Percentiles rank a stretch among this genome's conserved stretches.
Evolutionary conservation across 2,329 filamentous ascomycete species (phyloP).

Genomic region (Capronia americana): DNA sequence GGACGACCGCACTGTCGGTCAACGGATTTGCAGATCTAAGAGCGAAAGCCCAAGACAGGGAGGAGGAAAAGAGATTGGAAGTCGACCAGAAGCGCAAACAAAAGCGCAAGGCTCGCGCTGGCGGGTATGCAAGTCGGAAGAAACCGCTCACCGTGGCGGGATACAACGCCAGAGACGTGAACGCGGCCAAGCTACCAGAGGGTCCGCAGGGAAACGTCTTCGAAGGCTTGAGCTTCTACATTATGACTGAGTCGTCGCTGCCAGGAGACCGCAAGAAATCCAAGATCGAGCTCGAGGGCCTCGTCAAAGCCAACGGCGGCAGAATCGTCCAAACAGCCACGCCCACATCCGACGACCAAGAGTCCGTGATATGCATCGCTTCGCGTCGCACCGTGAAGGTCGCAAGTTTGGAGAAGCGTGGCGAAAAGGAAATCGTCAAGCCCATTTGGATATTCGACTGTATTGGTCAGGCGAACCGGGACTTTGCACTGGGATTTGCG

Average conservation of each 20-base stretch:
- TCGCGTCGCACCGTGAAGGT: slow-evolving; percentile 72
- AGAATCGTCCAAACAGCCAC: slow-evolving; percentile 75
- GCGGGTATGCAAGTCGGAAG: slow-evolving; percentile 59
- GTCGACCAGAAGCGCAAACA: slow-evolving; percentile 63
- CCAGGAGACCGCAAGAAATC: slow-evolving; percentile 68
- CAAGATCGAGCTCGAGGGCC: slow-evolving; percentile 78
- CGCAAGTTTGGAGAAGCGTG: slow-evolving; percentile 77
- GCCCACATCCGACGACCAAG: slow-evolving; percentile 49
- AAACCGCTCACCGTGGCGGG: slow-evolving; percentile 75
- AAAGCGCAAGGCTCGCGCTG: slow-evolving; percentile 60
- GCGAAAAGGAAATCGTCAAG: slow-evolving; percentile 73
- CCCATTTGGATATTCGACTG: slow-evolving; percentile 87
- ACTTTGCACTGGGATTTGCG: slow-evolving; percentile 59
- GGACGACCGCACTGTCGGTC: slow-evolving; percentile 78
- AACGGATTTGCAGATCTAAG: slow-evolving; percentile 79
- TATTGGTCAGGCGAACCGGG: slow-evolving; percentile 63
- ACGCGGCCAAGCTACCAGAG: slow-evolving; percentile 25
- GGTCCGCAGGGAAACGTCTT: slow-evolving; percentile 66
- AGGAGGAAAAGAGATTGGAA: slow-evolving; percentile 61
- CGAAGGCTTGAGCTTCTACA: slow-evolving; percentile 75
- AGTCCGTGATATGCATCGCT: slow-evolving; percentile 49
- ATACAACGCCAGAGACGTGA: slow-evolving; percentile 58
- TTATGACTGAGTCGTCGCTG: slow-evolving; percentile 76
- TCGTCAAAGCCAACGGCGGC: slow-evolving; percentile 85
- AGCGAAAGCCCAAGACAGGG: slow-evolving; percentile 70